phyloP scores from a whole-genome alignment of 2,329 filamentous ascomycete species.

The Chrysosphaeria jannelii region DNA sequence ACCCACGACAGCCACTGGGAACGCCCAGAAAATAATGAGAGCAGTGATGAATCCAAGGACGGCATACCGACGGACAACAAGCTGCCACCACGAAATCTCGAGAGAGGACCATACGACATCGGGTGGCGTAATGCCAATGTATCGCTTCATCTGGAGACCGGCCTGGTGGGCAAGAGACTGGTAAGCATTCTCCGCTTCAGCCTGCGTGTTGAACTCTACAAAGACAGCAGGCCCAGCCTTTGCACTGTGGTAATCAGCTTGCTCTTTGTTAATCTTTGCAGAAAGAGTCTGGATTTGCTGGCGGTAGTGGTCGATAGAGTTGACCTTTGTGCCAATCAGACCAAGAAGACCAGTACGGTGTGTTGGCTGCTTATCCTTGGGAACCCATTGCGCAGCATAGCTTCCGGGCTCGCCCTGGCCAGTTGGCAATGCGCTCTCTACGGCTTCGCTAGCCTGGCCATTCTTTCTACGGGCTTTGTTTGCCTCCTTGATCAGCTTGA shows the following conservation, averaged over 20 bases:
- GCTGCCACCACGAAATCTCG: slow-evolving; percentile 62
- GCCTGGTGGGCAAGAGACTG: slow-evolving; percentile 72
- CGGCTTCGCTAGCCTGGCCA: slow-evolving; percentile 6
- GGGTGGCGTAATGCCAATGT: slow-evolving; percentile 50
- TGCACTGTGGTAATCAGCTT: slow-evolving; percentile 31
- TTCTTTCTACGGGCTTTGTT: slow-evolving; percentile 42
- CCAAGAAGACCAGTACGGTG: slow-evolving; percentile 39
- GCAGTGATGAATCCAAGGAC: slow-evolving; percentile 43
- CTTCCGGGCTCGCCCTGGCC: slow-evolving; percentile 37
- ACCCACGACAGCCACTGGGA: slow-evolving; percentile 51
- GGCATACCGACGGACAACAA: slow-evolving; percentile 37
- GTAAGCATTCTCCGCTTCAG: slow-evolving; percentile 60
- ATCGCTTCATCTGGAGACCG: slow-evolving; percentile 59
- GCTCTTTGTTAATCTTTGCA: slow-evolving; percentile 36
- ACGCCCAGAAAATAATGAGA: slow-evolving; percentile 65
- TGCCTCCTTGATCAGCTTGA: slow-evolving; percentile 52
- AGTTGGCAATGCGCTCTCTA: slow-evolving; percentile 6
- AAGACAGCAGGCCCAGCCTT: slow-evolving; percentile 52
- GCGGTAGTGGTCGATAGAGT: slow-evolving; percentile 78
- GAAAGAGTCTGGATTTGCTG: slow-evolving; percentile 46
- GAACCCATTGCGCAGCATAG: slow-evolving; percentile 45
- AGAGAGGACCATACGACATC: slow-evolving; percentile 79
- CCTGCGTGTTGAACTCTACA: slow-evolving; percentile 61
- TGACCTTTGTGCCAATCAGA: slow-evolving; percentile 60
- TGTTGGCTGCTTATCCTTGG: slow-evolving; percentile 41